Evolutionary conservation across 805 yeast species (phyloP).

Genomic region (Wickerhamomyces chaumierensis): DNA sequence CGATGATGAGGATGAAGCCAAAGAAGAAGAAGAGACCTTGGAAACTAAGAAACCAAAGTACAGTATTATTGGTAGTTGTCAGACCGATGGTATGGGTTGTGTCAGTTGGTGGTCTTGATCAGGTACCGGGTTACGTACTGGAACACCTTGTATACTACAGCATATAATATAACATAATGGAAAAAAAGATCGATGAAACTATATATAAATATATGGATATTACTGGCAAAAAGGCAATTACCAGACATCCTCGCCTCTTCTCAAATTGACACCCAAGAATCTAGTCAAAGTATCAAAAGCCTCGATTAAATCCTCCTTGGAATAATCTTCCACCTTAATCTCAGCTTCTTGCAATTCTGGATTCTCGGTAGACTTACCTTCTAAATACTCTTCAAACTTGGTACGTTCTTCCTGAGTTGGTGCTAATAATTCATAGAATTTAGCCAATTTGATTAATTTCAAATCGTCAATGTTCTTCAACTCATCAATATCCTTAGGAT

Average conservation of each 20-base stretch:
- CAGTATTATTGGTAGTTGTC: conserved; percentile 81
- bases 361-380: conserved; percentile 33
- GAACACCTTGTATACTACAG: too few relatives aligned
- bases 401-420: conserved; percentile 45
- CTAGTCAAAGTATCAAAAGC: conserved; percentile 57
- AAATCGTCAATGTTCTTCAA: conserved; percentile 36
- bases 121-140: too few relatives aligned
- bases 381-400: conserved; percentile 37
- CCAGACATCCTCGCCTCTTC: conserved; percentile 45
- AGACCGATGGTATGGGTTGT: conserved; percentile 94
- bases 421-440: conserved; percentile 71
- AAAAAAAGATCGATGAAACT: too few relatives aligned
- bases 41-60: conserved; percentile 59
- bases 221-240: too few relatives aligned
- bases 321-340: conserved; percentile 19
- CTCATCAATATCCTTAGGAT: conserved; percentile 48
- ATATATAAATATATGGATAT: too few relatives aligned
- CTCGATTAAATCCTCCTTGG: conserved; percentile 38
- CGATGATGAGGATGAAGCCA: conserved; percentile 18
- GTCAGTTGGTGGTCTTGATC: conserved; percentile 98
- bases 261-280: conserved; percentile 48
- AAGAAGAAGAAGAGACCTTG: conserved; percentile 12
- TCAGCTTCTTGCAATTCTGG: conserved; percentile 20
- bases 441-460: conserved; percentile 41
- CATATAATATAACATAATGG: too few relatives aligned